phyloP scores from a whole-genome alignment of 768 basidiomycete genomes.

The Thelephora aurantiotincta region DNA sequence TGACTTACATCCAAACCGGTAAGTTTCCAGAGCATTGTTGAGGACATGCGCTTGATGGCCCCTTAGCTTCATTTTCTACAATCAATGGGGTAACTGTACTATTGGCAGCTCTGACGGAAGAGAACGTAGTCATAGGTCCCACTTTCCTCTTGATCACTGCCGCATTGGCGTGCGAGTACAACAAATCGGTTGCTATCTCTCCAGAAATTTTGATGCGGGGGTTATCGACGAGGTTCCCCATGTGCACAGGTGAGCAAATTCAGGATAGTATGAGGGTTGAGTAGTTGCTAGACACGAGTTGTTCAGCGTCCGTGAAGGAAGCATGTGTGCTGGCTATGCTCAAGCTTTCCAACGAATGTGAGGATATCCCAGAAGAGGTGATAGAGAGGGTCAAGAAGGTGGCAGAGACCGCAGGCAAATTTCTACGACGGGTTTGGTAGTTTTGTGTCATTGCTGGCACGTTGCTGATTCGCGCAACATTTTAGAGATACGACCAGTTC shows the following conservation, averaged over 20 bases:
- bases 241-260: slow-evolving; percentile 27
- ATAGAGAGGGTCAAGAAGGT: slow-evolving; percentile 27
- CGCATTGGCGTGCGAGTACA: slow-evolving; percentile 54
- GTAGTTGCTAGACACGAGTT: background rate
- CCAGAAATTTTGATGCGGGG: slow-evolving; percentile 34
- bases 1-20: slow-evolving; percentile 40
- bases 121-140: slow-evolving; percentile 21
- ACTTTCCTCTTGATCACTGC: slow-evolving; percentile 55
- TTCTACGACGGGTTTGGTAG: slow-evolving; percentile 39
- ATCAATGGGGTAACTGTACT: slow-evolving; percentile 16
- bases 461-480: background rate
- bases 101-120: slow-evolving; percentile 29
- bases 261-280: background rate
- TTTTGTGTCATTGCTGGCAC: slow-evolving; percentile 2
- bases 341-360: slow-evolving; percentile 44
- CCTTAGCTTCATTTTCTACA: slow-evolving; percentile 21
- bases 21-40: slow-evolving; percentile 8
- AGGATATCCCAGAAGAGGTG: slow-evolving; percentile 34
- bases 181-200: slow-evolving; percentile 32
- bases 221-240: slow-evolving; percentile 25
- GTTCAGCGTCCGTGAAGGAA: slow-evolving; percentile 59
- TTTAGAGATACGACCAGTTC: slow-evolving; percentile 63
- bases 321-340: slow-evolving; percentile 61
- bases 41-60: slow-evolving; percentile 17
- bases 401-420: slow-evolving; percentile 29